Percentiles rank a stretch among this genome's conserved stretches.
Conservation (phyloP, 179 eudicot genomes). For the Drosera spatulata region DNA sequence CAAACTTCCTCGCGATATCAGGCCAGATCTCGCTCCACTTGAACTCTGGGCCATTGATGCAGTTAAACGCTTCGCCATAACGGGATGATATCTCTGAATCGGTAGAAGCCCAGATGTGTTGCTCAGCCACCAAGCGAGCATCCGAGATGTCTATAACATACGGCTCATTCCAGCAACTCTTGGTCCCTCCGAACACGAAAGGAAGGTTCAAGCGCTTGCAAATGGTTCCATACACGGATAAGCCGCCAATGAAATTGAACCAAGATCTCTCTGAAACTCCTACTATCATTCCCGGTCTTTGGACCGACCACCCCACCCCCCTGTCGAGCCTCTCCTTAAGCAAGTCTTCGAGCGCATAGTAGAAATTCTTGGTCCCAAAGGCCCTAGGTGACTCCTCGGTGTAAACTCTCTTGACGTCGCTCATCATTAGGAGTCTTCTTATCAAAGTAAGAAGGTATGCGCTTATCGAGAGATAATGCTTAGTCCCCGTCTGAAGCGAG, state of each 20-base stretch:
- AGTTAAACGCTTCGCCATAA: constrained; percentile 57
- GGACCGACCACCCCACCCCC: constrained; percentile 62
- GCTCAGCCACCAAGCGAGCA: constrained; percentile 75
- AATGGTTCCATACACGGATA: constrained; percentile 61
- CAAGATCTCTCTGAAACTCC: constrained; percentile 52
- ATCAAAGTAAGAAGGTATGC: not conserved
- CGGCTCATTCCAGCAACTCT: constrained; percentile 73
- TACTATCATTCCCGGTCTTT: constrained; percentile 69
- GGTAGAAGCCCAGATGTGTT: constrained; percentile 82
- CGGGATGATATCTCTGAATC: constrained; percentile 18
- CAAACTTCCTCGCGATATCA: constrained; percentile 37
- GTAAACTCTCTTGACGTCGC: constrained; percentile 10
- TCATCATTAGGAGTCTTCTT: not conserved
- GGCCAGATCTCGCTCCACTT: constrained; percentile 74
- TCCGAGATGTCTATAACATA: constrained; percentile 57
- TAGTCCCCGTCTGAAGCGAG: constrained; percentile 76
- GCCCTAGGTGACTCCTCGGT: constrained; percentile 61
- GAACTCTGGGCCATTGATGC: constrained; percentile 53
- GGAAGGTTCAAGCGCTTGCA: constrained; percentile 70
- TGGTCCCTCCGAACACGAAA: constrained; percentile 78
- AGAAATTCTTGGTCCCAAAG: constrained; percentile 37
- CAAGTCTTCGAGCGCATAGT: constrained; percentile 70
- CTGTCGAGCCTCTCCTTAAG: constrained; percentile 37
- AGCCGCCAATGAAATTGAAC: constrained; percentile 69
- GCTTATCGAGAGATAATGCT: constrained; percentile 60